Base-by-base conservation (phyloP, 2,329 filamentous ascomycete species). In the Coniella vitis region DNA sequence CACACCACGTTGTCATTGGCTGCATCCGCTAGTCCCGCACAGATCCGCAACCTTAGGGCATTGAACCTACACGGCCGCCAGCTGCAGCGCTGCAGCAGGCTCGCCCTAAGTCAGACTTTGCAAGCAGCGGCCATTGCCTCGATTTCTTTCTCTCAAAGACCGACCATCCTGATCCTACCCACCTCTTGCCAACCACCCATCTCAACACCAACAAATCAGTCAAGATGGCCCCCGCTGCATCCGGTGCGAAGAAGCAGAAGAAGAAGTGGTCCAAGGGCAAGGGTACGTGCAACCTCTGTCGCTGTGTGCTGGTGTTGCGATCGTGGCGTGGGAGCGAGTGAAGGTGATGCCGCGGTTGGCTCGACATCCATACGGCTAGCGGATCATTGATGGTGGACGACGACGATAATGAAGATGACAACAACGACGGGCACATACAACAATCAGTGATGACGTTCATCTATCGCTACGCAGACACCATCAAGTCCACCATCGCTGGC, bases 161-260 rank as follows among this genome's bases (percentile, higher is more conserved):
- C 49, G 45, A 16, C 44, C 48, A 49, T 45, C 46, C 35, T 44
- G 41, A 36, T 44, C 32, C 32, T 31, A 40, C 37, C 45, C 37
- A 39, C 45, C 38, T 34, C 37, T 39, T 37, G 37, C 32, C 54
- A 57, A 51, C 53, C 54, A 59, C 57, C 55, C 60, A 54, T 50
- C 49, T 48, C 49, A 60, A 59, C 56, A 63, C 55, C 45, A 51
- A 36, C 47, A 57, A 63, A 64, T 57, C 59, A 61, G 60, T 65
- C 65, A 70, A 69, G 58, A 73, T 73, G 71, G 71, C 70, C 59
- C 70, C 70, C 68, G 68, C 69, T 61, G 62, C 64, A 67, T 75
- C 81, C 66, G 82, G 82, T 69, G 83, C 78, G 66, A 86, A 86
- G 80, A 86, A 86, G 76, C 81, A 85, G 72, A 87, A 86, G 83